Conservation (phyloP, 192 early-diverging fungal species). For the Pilaira anomala region DNA sequence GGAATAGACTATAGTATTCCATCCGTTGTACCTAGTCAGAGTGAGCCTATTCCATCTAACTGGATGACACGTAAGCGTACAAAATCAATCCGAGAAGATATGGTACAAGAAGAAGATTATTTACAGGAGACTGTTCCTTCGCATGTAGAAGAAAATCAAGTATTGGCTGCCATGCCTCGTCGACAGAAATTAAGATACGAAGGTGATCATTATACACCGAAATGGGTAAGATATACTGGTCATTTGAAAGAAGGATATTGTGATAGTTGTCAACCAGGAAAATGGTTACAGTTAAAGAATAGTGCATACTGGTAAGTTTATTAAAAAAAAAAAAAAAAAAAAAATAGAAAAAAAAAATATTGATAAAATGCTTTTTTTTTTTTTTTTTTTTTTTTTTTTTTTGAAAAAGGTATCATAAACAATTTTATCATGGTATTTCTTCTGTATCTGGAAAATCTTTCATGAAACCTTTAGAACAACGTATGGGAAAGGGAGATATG, state of each 20-base stretch:
- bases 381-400: neutral
- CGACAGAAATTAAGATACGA: constrained; percentile 67
- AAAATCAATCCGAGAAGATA: constrained; percentile 5
- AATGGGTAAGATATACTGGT: constrained; percentile 73
- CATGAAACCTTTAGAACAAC: constrained; percentile 64
- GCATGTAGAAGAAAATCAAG: neutral
- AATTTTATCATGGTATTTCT: constrained; percentile 82
- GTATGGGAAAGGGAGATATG: constrained; percentile 55
- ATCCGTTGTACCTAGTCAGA: constrained; percentile 8
- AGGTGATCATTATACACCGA: constrained; percentile 77
- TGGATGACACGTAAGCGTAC: constrained; percentile 4
- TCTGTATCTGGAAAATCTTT: constrained; percentile 79
- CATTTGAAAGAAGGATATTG: constrained; percentile 82
- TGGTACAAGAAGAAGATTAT: too few species aligned
- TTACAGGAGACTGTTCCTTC: neutral
- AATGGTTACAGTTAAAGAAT: constrained; percentile 88
- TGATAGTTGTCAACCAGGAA: constrained; percentile 74
- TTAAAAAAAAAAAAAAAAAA: neutral
- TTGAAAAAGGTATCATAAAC: constrained; percentile 73
- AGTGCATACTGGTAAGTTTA: constrained; percentile 74
- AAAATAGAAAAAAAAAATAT: constrained; percentile 4
- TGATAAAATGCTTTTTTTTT: too few species aligned
- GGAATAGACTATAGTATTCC: constrained; percentile 1
- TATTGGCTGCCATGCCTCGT: constrained; percentile 43
- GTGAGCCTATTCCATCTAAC: constrained; percentile 11